Evolutionary conservation across 2,329 filamentous ascomycete genomes (phyloP).

Genomic region (Paecilomyces sp.): DNA sequence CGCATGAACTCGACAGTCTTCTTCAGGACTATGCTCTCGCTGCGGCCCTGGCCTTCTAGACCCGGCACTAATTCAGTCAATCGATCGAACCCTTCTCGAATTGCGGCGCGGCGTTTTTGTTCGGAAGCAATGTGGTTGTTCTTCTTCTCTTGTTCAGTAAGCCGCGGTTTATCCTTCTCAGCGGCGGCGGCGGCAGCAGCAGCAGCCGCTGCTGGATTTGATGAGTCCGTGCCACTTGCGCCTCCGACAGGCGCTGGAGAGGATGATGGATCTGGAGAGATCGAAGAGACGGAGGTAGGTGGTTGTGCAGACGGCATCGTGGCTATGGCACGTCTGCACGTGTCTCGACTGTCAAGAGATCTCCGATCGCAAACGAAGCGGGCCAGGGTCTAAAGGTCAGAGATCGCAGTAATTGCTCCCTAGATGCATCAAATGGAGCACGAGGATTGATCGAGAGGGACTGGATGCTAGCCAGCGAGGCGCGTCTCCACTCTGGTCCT

Average conservation of each 20-base stretch:
- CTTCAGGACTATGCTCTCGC: slow-evolving; percentile 75
- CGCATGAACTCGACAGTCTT: slow-evolving; percentile 61
- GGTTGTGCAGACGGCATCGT: slow-evolving; percentile 19
- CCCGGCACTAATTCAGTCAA: slow-evolving; percentile 75
- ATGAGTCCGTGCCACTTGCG: slow-evolving; percentile 17
- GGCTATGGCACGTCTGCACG: background rate
- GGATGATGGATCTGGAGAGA: slow-evolving; percentile 16
- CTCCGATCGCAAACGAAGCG: background rate
- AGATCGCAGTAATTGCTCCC: background rate
- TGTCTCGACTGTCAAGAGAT: background rate
- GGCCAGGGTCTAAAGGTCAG: background rate
- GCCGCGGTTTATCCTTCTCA: slow-evolving; percentile 52
- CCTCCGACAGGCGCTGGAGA: slow-evolving; percentile 12
- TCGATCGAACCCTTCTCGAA: slow-evolving; percentile 75
- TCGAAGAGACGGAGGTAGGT: slow-evolving; percentile 14
- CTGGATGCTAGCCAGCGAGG: background rate
- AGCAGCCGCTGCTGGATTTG: slow-evolving; percentile 6
- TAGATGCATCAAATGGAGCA: background rate
- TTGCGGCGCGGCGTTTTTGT: slow-evolving; percentile 62
- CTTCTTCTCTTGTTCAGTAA: slow-evolving; percentile 66
- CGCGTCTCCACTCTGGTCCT: background rate
- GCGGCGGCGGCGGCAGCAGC: slow-evolving; percentile 12
- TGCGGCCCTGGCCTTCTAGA: slow-evolving; percentile 73
- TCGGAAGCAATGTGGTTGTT: slow-evolving; percentile 65
- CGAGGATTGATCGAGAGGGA: background rate